Evolutionary conservation across 1,284 basidiomycete species (phyloP).

Genomic region (Rhodotorula mucilaginosa): DNA sequence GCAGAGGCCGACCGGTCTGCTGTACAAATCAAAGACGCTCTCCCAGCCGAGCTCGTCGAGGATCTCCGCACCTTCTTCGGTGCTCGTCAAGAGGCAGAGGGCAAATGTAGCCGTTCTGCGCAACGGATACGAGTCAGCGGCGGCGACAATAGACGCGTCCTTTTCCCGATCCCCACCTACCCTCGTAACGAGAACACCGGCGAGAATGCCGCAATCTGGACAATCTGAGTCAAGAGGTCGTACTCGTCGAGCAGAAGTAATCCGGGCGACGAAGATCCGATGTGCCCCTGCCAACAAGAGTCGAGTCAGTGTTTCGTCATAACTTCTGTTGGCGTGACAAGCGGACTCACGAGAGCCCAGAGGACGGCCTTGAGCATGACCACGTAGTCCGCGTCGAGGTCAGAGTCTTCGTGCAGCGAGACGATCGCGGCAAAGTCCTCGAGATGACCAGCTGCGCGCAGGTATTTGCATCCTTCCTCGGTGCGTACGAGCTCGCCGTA

Average conservation of each 20-base stretch:
- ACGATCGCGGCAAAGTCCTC: constrained; percentile 87
- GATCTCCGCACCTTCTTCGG: constrained; percentile 71
- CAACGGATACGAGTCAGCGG: neutral
- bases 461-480: constrained; percentile 82
- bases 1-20: constrained; percentile 80
- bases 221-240: constrained; percentile 81
- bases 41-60: constrained; percentile 91
- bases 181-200: constrained; percentile 87
- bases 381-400: constrained; percentile 76
- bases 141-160: constrained; percentile 12
- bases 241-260: constrained; percentile 93
- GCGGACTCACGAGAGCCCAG: constrained; percentile 81
- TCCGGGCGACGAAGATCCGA: constrained; percentile 84
- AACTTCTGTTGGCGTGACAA: neutral
- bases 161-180: constrained; percentile 55
- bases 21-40: constrained; percentile 67
- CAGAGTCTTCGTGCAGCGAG: constrained; percentile 77
- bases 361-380: constrained; percentile 88
- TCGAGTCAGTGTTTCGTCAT: neutral
- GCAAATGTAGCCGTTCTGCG: constrained; percentile 92
- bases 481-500: constrained; percentile 98
- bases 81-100: constrained; percentile 75
- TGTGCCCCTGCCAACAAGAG: constrained; percentile 67
- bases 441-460: constrained; percentile 88
- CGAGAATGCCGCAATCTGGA: constrained; percentile 87